Conservation (phyloP, 768 basidiomycete genomes). For the Serpula lacrymans region DNA sequence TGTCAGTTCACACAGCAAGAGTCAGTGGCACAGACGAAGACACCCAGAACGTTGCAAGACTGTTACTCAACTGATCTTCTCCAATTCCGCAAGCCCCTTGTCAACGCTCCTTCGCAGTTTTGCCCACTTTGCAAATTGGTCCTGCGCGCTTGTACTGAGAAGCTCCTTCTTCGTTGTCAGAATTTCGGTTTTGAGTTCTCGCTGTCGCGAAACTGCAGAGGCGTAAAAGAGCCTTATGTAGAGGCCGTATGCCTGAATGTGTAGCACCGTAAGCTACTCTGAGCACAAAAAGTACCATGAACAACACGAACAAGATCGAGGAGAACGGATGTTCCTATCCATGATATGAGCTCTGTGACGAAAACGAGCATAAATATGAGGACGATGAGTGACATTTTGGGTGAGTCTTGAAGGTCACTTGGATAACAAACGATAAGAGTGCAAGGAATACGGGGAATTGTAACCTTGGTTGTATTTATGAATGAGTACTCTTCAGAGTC, state of each 20-base stretch:
- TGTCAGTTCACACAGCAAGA: constrained; percentile 3
- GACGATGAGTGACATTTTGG: constrained; percentile 70
- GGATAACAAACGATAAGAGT: not conserved
- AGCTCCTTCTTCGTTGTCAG: constrained; percentile 82
- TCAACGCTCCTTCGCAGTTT: constrained; percentile 87
- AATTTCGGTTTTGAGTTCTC: constrained; percentile 74
- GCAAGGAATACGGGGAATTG: too few relatives aligned
- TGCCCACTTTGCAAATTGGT: constrained; percentile 99
- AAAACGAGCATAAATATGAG: constrained; percentile 82
- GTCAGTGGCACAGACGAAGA: not conserved
- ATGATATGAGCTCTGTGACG: constrained; percentile 77
- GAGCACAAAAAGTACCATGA: constrained; percentile 4
- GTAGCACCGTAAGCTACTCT: constrained; percentile 1
- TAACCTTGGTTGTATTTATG: too few relatives aligned
- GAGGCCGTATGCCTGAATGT: constrained; percentile 63
- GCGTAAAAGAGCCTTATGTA: constrained; percentile 68
- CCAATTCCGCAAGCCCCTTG: constrained; percentile 86
- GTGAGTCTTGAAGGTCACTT: not conserved
- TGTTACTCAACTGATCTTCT: constrained; percentile 81
- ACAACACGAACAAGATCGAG: constrained; percentile 65
- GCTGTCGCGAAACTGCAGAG: constrained; percentile 53
- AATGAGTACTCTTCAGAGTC: not conserved
- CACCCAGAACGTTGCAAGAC: not conserved
- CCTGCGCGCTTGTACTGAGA: constrained; percentile 87
- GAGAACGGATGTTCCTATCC: constrained; percentile 86